Conservation (phyloP, 805 yeast genomes). For the Metschnikowia picachoensis region DNA sequence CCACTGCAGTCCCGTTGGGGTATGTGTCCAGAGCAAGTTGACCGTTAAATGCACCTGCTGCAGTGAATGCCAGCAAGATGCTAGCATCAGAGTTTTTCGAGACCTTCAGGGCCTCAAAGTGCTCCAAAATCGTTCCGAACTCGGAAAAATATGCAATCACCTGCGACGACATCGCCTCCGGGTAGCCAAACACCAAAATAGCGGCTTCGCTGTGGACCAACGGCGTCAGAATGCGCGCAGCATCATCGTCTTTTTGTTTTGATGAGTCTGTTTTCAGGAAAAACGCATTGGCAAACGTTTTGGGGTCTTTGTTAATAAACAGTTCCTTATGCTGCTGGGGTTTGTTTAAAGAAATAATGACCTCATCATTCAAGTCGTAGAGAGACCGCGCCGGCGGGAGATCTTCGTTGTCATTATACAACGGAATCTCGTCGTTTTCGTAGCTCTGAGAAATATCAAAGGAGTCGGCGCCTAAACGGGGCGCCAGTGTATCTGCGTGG, state of each 20-base stretch:
- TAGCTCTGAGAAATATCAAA: conserved; percentile 29
- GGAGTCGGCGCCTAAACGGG: conserved; percentile 10
- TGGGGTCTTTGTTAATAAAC: conserved; percentile 45
- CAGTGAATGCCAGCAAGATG: conserved; percentile 7
- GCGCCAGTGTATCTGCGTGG: conserved; percentile 13
- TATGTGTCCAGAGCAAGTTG: no score
- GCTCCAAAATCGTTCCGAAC: conserved; percentile 77
- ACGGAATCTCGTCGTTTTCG: conserved; percentile 27
- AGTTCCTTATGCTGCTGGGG: conserved; percentile 37
- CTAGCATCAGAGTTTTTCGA: conserved; percentile 6
- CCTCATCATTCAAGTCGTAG: conserved; percentile 45
- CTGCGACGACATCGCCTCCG: conserved; percentile 64
- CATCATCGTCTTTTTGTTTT: conserved; percentile 9
- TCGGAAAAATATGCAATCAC: conserved; percentile 71
- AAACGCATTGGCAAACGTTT: conserved; percentile 43
- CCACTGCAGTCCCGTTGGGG: not conserved
- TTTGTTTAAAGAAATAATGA: conserved; percentile 32
- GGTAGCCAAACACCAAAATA: conserved; percentile 84
- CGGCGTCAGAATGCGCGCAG: conserved; percentile 19
- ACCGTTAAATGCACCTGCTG: conserved; percentile 12
- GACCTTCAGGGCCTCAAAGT: conserved; percentile 43
- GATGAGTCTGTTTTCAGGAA: conserved; percentile 12
- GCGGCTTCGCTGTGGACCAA: conserved; percentile 49
- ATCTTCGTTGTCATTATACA: conserved; percentile 34
- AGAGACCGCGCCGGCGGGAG: conserved; percentile 49